phyloP scores from a whole-genome alignment of 257 asterid species.

The Coffea eugenioides region DNA sequence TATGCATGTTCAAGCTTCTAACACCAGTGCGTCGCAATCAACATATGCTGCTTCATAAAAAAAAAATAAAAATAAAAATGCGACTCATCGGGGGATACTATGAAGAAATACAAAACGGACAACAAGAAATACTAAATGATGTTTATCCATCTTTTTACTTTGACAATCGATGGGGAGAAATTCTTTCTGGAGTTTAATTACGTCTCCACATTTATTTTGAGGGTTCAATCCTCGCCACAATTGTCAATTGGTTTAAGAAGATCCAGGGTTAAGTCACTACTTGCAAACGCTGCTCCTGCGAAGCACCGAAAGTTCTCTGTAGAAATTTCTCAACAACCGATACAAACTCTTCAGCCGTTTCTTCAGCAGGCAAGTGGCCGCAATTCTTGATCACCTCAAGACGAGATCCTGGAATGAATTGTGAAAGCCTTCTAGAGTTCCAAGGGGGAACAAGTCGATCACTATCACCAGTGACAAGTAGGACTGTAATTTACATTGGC shows the following conservation, averaged over 20 bases:
- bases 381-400: slow-evolving; percentile 76
- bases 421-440: slow-evolving; percentile 78
- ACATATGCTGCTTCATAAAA: neutral
- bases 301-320: slow-evolving; percentile 39
- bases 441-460: slow-evolving; percentile 93
- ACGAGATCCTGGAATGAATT: slow-evolving; percentile 72
- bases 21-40: neutral
- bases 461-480: slow-evolving; percentile 80
- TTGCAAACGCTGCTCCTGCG: slow-evolving; percentile 46
- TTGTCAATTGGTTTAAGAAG: neutral
- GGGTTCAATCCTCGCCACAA: too few relatives aligned
- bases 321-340: slow-evolving; percentile 68
- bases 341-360: slow-evolving; percentile 73
- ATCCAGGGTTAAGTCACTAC: slow-evolving; percentile 41
- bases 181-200: neutral
- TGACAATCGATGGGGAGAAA: neutral
- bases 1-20: neutral
- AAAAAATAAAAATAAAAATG: too few relatives aligned
- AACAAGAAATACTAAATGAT: neutral
- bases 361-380: slow-evolving; percentile 96
- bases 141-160: neutral
- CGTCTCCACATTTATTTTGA: too few relatives aligned
- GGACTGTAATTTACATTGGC: slow-evolving; percentile 44
- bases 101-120: neutral
- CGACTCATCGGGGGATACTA: neutral